phyloP scores from a whole-genome alignment of 1,139 yeast genomes.

The Kluyveromyces sp. region DNA sequence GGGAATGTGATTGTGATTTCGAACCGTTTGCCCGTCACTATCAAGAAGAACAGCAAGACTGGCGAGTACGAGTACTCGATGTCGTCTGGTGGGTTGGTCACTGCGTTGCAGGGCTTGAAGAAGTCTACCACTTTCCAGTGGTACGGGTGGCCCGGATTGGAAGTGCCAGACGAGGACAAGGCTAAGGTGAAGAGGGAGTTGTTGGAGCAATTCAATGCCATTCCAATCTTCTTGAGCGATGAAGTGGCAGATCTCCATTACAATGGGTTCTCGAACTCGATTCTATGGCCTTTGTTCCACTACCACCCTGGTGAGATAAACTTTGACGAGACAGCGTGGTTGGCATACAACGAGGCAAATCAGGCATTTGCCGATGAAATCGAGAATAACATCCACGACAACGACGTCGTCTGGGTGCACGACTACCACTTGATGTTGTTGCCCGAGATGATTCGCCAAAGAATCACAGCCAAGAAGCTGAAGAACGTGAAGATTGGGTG shows the following conservation, averaged over 20 bases:
- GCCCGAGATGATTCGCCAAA: slow-evolving; percentile 79
- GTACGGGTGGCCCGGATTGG: slow-evolving; percentile 98
- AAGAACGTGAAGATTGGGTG: slow-evolving; percentile 76
- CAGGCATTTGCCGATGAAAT: slow-evolving; percentile 70
- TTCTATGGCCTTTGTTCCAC: slow-evolving; percentile 96
- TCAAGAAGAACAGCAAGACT: slow-evolving; percentile 47
- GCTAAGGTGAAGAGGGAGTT: slow-evolving; percentile 62
- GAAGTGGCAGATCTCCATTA: slow-evolving; percentile 92
- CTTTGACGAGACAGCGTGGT: slow-evolving; percentile 97
- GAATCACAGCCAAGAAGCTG: slow-evolving; percentile 30
- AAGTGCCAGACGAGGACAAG: slow-evolving; percentile 72
- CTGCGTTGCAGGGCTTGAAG: slow-evolving; percentile 88
- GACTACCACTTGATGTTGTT: slow-evolving; percentile 94
- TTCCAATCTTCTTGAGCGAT: slow-evolving; percentile 82
- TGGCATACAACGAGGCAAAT: slow-evolving; percentile 94
- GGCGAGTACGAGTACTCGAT: slow-evolving; percentile 68
- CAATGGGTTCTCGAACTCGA: slow-evolving; percentile 88
- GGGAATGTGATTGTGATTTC: slow-evolving; percentile 89
- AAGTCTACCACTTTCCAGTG: slow-evolving; percentile 84
- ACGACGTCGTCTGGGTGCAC: slow-evolving; percentile 94
- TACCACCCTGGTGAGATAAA: slow-evolving; percentile 99
- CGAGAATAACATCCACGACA: slow-evolving; percentile 63
- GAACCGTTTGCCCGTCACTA: slow-evolving; percentile 91
- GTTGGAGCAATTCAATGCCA: slow-evolving; percentile 71
- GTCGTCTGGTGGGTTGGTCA: slow-evolving; percentile 97